Evolutionary conservation across 1,284 basidiomycete genomes (phyloP), one percentile per base, ranked within the genome.

Genomic region (Lentinula novae-zelandiae): DNA sequence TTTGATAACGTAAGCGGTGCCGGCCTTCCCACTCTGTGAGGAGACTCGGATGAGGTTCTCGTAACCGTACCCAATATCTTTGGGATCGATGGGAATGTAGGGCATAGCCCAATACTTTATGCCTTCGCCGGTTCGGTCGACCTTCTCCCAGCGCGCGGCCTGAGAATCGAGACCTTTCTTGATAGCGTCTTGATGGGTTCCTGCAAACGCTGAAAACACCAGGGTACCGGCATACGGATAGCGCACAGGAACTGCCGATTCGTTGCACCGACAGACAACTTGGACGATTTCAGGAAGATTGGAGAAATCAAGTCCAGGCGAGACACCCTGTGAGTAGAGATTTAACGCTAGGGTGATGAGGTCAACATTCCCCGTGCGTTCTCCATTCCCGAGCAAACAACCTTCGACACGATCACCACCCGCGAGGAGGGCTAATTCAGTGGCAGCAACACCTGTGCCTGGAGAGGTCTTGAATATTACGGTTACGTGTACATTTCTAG

Each of bases 11-110:
- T 94, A 95, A 7, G 94, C 91, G 66, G 95, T 87, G 46, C 91
- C 90, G 65, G 90, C 90, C 74, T 92, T 92, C 63, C 91, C 91
- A n/a, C 88, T 91, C 69, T 93, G 92, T 51, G 92, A 92, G 76
- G 95, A 95, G 77, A 96, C 94, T 36, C 93, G 87, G 68, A 96
- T 96, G 72, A 96, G 90, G 17, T 94, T 94, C 72, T 96, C 93
- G 78, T 96, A 96, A 33, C 82, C 91, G 75, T 89, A 90, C 1
- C 93, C 93, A 22, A 96, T 81, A 71, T 96, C 93, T 60, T 87
- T 87, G 1, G 93, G 93, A 76, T 96, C 94, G 74, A 96, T 85
- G 38, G 94, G 93, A 34, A 96, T 80, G 75, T 96, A 96, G 0
- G 93, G 94, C 75, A 96, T 87, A 68, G 87, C 81, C 93, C 93